A percentile compares a stretch with the other conserved stretches of the same genome.
Conservation (phyloP, 108 stramenopile genomes). For the Conticribra weissflogii region DNA sequence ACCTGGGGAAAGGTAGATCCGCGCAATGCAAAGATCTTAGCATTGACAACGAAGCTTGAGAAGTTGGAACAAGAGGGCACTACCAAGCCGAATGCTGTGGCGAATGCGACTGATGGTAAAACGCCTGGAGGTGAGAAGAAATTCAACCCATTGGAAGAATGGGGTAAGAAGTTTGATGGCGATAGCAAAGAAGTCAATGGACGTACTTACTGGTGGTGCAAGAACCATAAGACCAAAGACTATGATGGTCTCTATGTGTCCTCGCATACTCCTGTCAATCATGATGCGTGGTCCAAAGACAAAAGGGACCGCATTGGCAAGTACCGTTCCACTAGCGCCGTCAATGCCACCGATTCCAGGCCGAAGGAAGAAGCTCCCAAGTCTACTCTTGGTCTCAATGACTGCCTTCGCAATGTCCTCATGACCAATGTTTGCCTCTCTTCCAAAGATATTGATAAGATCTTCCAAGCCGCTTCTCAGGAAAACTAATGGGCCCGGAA, state of each 20-base stretch:
- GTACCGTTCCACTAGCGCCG: not conserved
- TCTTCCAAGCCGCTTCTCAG: slow-evolving; percentile 2
- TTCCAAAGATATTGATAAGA: slow-evolving; percentile 12
- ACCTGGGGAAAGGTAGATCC: slow-evolving; percentile 10
- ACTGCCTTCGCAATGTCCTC: not conserved
- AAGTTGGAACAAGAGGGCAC: too few relatives aligned
- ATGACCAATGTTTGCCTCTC: too few relatives aligned
- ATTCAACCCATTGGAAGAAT: not conserved
- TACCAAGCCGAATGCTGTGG: not conserved
- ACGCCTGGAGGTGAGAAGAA: not conserved
- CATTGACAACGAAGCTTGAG: slow-evolving; percentile 1
- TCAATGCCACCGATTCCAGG: not conserved
- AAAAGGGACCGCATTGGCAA: not conserved
- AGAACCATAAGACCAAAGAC: not conserved
- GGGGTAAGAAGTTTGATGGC: not conserved
- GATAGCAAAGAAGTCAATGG: not conserved
- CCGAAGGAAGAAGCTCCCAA: not conserved
- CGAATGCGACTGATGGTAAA: not conserved
- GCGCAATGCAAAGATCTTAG: not conserved
- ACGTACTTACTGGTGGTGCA: not conserved
- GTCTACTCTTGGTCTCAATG: not conserved
- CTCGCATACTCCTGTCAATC: not conserved
- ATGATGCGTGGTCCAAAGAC: not conserved
- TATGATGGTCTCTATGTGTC: not conserved
- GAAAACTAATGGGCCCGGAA: slow-evolving; percentile 18